Evolutionary conservation across 1,284 basidiomycete genomes (phyloP).

Genomic region (Meira nashicola): DNA sequence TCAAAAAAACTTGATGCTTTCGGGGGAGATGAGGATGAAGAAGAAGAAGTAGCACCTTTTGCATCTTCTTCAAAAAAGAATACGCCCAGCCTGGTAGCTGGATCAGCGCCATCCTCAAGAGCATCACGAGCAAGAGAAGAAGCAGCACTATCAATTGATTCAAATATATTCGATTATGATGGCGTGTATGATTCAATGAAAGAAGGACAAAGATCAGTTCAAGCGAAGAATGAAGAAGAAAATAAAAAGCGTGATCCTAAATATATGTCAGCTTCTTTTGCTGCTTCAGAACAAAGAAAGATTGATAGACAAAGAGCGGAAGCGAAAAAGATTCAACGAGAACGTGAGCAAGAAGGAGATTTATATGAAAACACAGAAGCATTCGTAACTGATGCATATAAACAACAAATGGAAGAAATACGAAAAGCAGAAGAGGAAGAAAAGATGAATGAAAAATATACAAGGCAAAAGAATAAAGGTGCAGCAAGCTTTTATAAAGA

Average conservation of each 20-base stretch:
- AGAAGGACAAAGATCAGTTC: constrained; percentile 61
- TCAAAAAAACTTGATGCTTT: neutral
- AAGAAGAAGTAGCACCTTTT: constrained; percentile 16
- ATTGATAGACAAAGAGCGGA: constrained; percentile 90
- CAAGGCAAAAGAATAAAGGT: constrained; percentile 78
- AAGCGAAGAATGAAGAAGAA: constrained; percentile 64
- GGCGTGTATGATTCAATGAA: constrained; percentile 96
- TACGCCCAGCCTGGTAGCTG: neutral
- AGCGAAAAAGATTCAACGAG: constrained; percentile 93
- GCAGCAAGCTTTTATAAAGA: constrained; percentile 51
- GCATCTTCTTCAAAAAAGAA: neutral
- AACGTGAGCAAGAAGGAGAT: constrained; percentile 87
- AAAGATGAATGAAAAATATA: constrained; percentile 61
- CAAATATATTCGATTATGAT: constrained; percentile 89
- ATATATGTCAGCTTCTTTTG: constrained; percentile 78
- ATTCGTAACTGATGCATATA: constrained; percentile 96
- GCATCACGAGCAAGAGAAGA: constrained; percentile 28
- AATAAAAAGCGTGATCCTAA: constrained; percentile 61
- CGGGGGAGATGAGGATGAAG: constrained; percentile 19
- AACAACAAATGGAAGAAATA: constrained; percentile 90
- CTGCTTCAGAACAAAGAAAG: constrained; percentile 77
- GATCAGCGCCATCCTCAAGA: constrained; percentile 27
- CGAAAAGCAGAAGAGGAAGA: constrained; percentile 65
- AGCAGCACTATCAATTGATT: constrained; percentile 72
- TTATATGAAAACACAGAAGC: constrained; percentile 90